A percentile compares a stretch with the other conserved stretches of the same genome.
phyloP scores from a whole-genome alignment of 176 grass and related monocot species.

The Hordeum marinum region DNA sequence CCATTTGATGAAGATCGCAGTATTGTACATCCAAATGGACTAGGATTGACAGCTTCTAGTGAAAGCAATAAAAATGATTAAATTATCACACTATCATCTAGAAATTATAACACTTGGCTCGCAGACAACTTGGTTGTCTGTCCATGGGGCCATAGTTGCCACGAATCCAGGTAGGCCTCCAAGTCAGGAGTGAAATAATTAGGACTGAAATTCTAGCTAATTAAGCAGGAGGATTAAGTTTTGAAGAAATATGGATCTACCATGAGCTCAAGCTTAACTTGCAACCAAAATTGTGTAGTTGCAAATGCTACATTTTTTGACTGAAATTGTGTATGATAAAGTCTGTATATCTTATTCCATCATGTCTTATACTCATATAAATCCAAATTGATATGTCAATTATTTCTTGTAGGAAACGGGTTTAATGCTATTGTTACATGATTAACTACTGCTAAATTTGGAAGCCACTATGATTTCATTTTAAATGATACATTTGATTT shows the following conservation, averaged over 20 bases:
- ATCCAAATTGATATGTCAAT: background rate
- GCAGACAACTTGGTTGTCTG: background rate
- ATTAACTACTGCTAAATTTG: background rate
- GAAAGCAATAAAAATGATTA: background rate
- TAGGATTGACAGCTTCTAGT: background rate
- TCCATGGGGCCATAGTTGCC: background rate
- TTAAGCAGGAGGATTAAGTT: no score
- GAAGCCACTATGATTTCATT: background rate
- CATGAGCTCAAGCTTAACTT: background rate
- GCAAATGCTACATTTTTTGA: background rate
- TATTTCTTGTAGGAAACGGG: background rate
- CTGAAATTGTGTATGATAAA: background rate
- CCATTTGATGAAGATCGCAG: background rate
- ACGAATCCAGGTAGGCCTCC: background rate
- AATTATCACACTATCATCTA: background rate
- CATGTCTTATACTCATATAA: background rate
- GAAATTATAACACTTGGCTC: background rate
- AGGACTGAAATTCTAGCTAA: background rate
- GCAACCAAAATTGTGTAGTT: background rate
- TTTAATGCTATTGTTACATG: background rate
- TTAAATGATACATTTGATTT: background rate
- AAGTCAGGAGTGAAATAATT: background rate
- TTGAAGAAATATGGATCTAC: no score
- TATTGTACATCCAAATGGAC: background rate
- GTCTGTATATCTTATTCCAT: background rate